phyloP scores from a whole-genome alignment of 148 eudicot species.

The Silene latifolia region DNA sequence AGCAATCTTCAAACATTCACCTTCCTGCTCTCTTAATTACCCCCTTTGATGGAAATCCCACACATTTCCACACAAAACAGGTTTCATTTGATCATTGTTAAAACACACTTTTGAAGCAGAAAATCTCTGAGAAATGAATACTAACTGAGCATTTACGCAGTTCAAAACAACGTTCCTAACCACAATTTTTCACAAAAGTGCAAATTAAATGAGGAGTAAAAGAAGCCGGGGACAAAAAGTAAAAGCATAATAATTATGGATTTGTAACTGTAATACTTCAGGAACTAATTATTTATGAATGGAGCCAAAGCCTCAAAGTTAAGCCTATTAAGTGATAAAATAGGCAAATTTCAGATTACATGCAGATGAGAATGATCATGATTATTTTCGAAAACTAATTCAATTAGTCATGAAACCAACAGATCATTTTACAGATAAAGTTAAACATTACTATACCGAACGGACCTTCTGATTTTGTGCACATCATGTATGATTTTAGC shows the following conservation, averaged over 20 bases:
- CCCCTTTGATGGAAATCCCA: not conserved
- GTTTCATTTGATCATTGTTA: not conserved
- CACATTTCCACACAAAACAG: not conserved
- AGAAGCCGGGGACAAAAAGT: not conserved
- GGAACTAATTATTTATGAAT: not conserved
- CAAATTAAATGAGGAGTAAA: not conserved
- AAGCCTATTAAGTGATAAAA: not conserved
- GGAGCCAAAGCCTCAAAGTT: not conserved
- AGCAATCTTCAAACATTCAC: not conserved
- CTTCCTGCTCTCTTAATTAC: not conserved
- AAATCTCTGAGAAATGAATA: not conserved
- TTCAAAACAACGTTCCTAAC: not conserved
- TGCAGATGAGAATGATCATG: not conserved
- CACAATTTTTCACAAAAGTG: not conserved
- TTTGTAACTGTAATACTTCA: not conserved
- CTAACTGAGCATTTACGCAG: not conserved
- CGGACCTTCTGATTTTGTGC: slow-evolving; percentile 61
- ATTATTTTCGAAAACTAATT: not conserved
- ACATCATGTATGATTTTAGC: slow-evolving; percentile 52
- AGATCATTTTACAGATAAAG: not conserved
- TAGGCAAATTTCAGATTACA: not conserved
- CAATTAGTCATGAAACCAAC: not conserved
- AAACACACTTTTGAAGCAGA: not conserved
- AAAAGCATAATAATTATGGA: not conserved
- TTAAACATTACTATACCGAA: not conserved